Evolutionary conservation across 495 filamentous ascomycete genomes (phyloP), one percentile per base, ranked within the genome.

Genomic region (Penicillium odoratum): DNA sequence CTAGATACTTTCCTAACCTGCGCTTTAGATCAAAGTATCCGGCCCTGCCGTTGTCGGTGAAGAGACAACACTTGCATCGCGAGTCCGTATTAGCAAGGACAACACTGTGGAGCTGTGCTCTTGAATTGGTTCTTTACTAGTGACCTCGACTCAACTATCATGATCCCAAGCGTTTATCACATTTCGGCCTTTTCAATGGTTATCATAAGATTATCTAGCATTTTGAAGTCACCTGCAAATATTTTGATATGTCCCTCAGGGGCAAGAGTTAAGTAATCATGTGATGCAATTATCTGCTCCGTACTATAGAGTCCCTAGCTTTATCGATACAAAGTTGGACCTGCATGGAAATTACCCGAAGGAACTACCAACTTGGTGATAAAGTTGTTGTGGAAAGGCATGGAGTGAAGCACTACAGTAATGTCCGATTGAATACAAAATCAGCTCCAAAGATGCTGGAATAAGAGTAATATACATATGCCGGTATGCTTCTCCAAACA

Each of bases 41-140:
- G 77, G 77, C 8, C 77, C 75, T 50, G 67, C 73, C 43, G 77
- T 77, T 51, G 66, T 75, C 18, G 68, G 61, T 40, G 68, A 61
- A 3, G 69, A 67, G 48, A 59, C 61, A 0, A 68, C 64, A 30
- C 60, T 79, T 9, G 51, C 70, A 0, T 58, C 52, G 21, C 68
- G 64, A 42, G 73, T 54, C 46, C 75, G 68, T 42, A 72, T 79
- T 57, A 71, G 69, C 51, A 62, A 70, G 30, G 74, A 78, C 53
- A 76, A 78, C 61, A 76, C 77, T 4, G 49, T 79, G 44, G 66
- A 74, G 30, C 54, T 78, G 55, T 59, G 49, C 51, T 45, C 44
- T 36, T 62, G 30, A 50, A 30, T 15, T 8, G 13, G 5, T 33
- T 13, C 34, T 33, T 11, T 11, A 29, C 33, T 42, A 30, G 9